Evolutionary conservation across 2,329 filamentous ascomycete genomes (phyloP).

Genomic region (Phyllosticta paracitricarpa): DNA sequence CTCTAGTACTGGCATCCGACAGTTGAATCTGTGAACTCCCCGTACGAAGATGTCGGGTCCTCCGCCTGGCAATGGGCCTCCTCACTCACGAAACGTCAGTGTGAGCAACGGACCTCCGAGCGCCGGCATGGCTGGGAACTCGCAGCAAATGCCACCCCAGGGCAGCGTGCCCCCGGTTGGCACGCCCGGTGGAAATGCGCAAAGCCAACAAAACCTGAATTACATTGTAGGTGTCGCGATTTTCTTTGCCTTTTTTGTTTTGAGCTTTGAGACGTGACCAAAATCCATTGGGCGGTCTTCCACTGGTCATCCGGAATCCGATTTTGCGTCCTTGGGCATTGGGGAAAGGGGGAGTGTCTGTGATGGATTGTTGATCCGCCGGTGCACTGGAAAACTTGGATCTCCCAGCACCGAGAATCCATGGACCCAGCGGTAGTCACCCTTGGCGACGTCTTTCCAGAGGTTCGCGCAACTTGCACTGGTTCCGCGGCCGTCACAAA

Average conservation of each 20-base stretch:
- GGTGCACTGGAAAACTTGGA: no score
- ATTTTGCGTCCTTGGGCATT: no score
- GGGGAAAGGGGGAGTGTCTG: no score
- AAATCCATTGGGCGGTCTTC: no score
- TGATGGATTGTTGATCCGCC: no score
- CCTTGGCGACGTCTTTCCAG: no score
- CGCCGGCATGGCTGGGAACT: constrained; percentile 25
- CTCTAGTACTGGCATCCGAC: not conserved
- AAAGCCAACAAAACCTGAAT: constrained; percentile 84
- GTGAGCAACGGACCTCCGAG: constrained; percentile 34
- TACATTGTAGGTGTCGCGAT: constrained; percentile 66
- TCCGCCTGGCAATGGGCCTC: constrained; percentile 23
- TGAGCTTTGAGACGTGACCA: not conserved
- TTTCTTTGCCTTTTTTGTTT: constrained; percentile 3
- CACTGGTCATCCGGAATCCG: no score
- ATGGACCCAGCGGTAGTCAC: no score
- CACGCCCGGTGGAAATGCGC: constrained; percentile 34
- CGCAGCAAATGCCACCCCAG: constrained; percentile 38
- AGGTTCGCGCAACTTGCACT: no score
- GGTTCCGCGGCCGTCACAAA: no score
- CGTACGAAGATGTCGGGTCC: constrained; percentile 24
- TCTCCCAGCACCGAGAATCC: no score
- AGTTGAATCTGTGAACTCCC: not conserved
- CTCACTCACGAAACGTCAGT: constrained; percentile 26
- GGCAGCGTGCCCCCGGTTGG: constrained; percentile 38